Percentiles rank a stretch among this genome's conserved stretches.
These are phyloP conservation scores for Pseudisothecium myosuroides DNA, from an alignment of 225 moss, liverwort and hornwort species.

Conservation along the genomic window DNA sequence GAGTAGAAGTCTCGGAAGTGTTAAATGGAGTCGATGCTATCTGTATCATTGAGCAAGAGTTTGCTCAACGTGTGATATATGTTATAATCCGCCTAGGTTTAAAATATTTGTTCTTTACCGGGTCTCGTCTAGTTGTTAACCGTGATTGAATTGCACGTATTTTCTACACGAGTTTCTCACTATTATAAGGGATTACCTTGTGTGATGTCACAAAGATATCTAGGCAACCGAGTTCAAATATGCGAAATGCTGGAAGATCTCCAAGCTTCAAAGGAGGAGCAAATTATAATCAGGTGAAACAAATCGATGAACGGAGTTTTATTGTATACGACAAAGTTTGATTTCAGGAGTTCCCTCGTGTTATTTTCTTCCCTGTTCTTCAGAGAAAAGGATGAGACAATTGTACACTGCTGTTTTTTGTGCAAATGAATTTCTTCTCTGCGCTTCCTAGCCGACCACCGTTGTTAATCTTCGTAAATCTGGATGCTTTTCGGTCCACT, in stretches of 20 bases:
- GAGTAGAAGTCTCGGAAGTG: neutral
- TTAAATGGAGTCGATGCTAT: neutral
- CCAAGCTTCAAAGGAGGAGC: slow-evolving; percentile 40
- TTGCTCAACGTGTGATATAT: neutral
- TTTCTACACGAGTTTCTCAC: slow-evolving; percentile 11
- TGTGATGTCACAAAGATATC: slow-evolving; percentile 21
- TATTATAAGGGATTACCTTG: slow-evolving; percentile 13
- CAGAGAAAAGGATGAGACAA: neutral
- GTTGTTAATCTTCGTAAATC: neutral
- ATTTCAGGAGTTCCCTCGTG: neutral
- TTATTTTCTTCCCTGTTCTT: neutral
- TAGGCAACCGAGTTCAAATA: slow-evolving; percentile 26
- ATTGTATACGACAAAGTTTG: neutral
- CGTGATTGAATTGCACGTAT: neutral
- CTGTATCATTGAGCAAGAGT: neutral
- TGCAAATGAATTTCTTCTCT: neutral
- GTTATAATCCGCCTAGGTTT: neutral
- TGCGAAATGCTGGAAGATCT: slow-evolving; percentile 43
- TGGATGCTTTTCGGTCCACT: neutral
- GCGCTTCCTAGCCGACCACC: neutral
- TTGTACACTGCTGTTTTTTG: neutral
- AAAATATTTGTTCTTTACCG: neutral
- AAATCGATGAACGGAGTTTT: neutral
- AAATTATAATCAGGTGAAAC: slow-evolving; percentile 44
- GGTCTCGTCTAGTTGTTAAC: neutral